These are phyloP conservation scores for Fusarium miscanthi DNA, from an alignment of 2,329 filamentous ascomycete genomes.

Conservation along the genomic window DNA sequence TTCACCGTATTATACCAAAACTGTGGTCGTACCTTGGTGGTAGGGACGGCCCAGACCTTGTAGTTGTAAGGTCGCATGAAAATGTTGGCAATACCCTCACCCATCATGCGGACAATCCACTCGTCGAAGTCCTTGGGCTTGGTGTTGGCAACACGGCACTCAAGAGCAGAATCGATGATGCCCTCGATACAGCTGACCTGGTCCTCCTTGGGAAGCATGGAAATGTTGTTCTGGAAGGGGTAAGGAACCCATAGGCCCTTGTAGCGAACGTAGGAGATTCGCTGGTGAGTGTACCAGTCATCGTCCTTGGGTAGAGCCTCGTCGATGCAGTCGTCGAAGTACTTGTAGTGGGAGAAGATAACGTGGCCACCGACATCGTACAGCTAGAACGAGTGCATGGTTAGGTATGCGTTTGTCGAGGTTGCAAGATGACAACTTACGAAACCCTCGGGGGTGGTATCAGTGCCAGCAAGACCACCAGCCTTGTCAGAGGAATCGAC, in stretches of 20 bases:
- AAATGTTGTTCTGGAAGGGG: constrained; percentile 99
- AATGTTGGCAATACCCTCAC: constrained; percentile 87
- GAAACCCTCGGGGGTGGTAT: constrained; percentile 95
- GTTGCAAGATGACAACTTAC: constrained; percentile 69
- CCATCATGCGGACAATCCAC: constrained; percentile 95
- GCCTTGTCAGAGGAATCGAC: constrained; percentile 91
- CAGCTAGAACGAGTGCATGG: constrained; percentile 66
- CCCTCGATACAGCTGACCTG: constrained; percentile 95
- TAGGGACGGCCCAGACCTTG: constrained; percentile 99
- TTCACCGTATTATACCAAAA: not conserved
- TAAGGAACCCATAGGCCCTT: constrained; percentile 97
- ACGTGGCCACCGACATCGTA: constrained; percentile 99
- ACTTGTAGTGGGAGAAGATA: constrained; percentile 99
- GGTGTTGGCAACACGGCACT: constrained; percentile 84
- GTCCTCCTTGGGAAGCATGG: constrained; percentile 96
- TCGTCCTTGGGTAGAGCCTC: constrained; percentile 93
- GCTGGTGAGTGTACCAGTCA: constrained; percentile 98
- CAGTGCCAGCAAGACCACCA: constrained; percentile 95
- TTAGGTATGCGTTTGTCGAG: constrained; percentile 34
- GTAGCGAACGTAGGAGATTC: constrained; percentile 98
- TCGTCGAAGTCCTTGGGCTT: constrained; percentile 98
- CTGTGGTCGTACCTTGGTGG: constrained; percentile 78
- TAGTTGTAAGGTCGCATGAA: constrained; percentile 99
- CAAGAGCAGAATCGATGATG: constrained; percentile 93
- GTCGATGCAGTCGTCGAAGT: constrained; percentile 99